Evolutionary conservation across 179 eudicot species (phyloP).

Genomic region (Beta macrorhiza): DNA sequence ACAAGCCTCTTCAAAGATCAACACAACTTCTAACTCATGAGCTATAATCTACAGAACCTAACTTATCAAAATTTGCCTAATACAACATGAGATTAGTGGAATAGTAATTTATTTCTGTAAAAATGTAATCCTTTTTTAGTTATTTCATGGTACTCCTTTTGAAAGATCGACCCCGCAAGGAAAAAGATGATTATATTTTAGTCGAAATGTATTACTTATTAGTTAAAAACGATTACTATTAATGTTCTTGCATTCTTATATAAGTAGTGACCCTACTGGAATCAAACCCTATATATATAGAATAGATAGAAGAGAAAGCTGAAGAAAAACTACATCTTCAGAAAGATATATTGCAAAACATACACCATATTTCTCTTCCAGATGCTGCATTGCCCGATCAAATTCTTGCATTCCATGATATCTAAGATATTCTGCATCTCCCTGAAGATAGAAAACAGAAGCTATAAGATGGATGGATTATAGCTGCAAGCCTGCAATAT

Average conservation of each 20-base stretch:
- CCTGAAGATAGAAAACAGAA: constrained; percentile 44
- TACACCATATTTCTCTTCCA: constrained; percentile 83
- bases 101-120: too few relatives aligned
- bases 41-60: neutral
- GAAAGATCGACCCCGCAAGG: too few relatives aligned
- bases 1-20: neutral
- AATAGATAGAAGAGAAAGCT: neutral
- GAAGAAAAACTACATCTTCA: neutral
- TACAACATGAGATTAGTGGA: too few relatives aligned
- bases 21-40: neutral
- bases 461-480: neutral
- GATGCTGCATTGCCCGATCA: constrained; percentile 94
- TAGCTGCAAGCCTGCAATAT: neutral
- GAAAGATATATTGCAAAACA: constrained; percentile 23
- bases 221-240: too few relatives aligned
- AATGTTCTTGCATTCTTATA: too few relatives aligned
- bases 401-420: constrained; percentile 91
- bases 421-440: constrained; percentile 87
- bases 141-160: too few relatives aligned
- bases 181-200: too few relatives aligned
- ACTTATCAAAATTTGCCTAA: neutral
- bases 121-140: too few relatives aligned
- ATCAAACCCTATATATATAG: neutral
- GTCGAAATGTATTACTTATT: too few relatives aligned
- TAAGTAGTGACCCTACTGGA: neutral